Evolutionary conservation across 2,329 filamentous ascomycete species (phyloP).

Genomic region (Hypoxylon sp.): DNA sequence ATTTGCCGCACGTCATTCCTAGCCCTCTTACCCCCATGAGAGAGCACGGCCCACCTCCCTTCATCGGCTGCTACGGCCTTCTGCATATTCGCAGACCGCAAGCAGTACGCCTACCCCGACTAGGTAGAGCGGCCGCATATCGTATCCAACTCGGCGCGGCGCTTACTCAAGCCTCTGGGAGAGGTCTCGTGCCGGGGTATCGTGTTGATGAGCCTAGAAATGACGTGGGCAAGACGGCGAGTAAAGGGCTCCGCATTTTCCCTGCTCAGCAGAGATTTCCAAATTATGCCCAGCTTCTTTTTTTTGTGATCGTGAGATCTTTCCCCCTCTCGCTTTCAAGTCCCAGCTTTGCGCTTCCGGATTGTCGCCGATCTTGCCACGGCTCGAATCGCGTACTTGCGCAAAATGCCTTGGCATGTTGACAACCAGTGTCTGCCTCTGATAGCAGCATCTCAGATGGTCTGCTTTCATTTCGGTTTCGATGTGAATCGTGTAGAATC

Average conservation of each 20-base stretch:
- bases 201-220: conserved; percentile 39
- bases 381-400: conserved; percentile 42
- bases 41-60: conserved; percentile 32
- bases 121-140: conserved; percentile 32
- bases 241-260: conserved; percentile 52
- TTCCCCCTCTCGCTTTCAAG: conserved; percentile 50
- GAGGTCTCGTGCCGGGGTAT: conserved; percentile 34
- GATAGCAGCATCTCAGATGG: conserved; percentile 52
- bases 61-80: conserved; percentile 33
- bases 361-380: conserved; percentile 52
- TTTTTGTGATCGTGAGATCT: conserved; percentile 51
- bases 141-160: conserved; percentile 51
- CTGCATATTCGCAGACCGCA: conserved; percentile 29
- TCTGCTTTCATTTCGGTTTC: conserved; percentile 45
- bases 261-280: conserved; percentile 51
- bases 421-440: conserved; percentile 53
- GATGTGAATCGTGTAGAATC: conserved; percentile 47
- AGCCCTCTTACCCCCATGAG: conserved; percentile 38
- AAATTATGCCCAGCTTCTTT: conserved; percentile 53
- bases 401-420: conserved; percentile 49
- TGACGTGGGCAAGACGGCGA: conserved; percentile 49
- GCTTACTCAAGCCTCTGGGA: conserved; percentile 47
- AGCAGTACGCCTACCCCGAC: conserved; percentile 17
- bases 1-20: conserved; percentile 46
- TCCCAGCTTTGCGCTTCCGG: conserved; percentile 47